Percentiles rank a stretch among this genome's conserved stretches.
phyloP scores from a whole-genome alignment of 257 asterid genomes.

The Mitragyna speciosa region DNA sequence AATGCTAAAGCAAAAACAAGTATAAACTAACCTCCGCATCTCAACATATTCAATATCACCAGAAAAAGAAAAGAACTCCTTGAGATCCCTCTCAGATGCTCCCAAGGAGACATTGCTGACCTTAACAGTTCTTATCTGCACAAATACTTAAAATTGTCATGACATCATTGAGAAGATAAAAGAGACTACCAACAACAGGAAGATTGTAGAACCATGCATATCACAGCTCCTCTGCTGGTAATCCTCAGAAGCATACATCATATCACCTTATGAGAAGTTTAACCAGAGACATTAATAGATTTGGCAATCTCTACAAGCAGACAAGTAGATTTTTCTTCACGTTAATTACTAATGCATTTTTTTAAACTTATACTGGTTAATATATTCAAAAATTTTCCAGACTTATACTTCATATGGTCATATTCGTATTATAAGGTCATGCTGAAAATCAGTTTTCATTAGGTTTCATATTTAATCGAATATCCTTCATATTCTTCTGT shows the following conservation, averaged over 20 bases:
- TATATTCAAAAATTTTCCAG: no score
- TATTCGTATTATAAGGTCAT: no score
- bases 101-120: conserved; percentile 87
- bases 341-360: no score
- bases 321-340: neutral
- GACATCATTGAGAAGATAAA: neutral
- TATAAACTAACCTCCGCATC: conserved; percentile 58
- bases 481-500: no score
- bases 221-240: neutral
- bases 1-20: conserved; percentile 18
- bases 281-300: no score
- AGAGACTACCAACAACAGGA: neutral
- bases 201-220: neutral
- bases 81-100: conserved; percentile 77
- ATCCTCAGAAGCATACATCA: neutral
- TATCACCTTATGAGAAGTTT: neutral
- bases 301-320: neutral
- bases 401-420: no score
- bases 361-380: no score
- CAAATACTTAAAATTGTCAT: conserved; percentile 7
- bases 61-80: conserved; percentile 91
- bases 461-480: no score
- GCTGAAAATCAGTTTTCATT: no score
- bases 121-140: conserved; percentile 73
- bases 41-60: conserved; percentile 95